Base-by-base conservation (phyloP, 352 stramenopile species). In the Thalassiosira mediterranea region DNA sequence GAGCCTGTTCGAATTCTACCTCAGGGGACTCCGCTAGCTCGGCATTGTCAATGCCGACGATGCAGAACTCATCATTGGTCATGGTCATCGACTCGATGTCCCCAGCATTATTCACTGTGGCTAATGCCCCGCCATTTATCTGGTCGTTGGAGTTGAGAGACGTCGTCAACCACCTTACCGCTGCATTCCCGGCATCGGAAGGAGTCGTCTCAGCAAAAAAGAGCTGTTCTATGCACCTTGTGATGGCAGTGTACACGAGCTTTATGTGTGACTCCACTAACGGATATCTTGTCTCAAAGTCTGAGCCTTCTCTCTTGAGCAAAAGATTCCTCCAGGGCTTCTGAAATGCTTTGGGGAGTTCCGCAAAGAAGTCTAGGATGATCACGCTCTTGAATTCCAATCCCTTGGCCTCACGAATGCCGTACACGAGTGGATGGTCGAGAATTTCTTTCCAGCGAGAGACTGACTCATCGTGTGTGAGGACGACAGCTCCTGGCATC, bases 311-410 rank as follows among this genome's bases (percentile, higher is more conserved):
- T 71, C 54, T 62, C 52, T 79, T 66, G 23, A 81, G 37, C 23
- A 88, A 54, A 17, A 89, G 28, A 26, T 81, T 38, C 21, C 70
- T 65, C 79, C 77, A 91, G 40, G 75, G 51, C 37, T 87, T 88
- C 44, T 89, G 79, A 1, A 76, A 23, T 34, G 60, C 38, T 29
- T 34, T 34, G 5, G 54, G 40, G 10, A 90, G 51, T 10, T 77
- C 59, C n/a, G 15, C n/a, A 54, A 91, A 91, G 46, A 91, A 90
- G 53, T 91, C 66, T 4, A 91, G 23, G 29, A 91, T 51, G 10
- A 91, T 81, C 4, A 91, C 83, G 52, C 25, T 74, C 17, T 78
- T 76, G 62, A 89, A 91, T 32, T 91, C 86, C 1, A 91, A 47
- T 19, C 86, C 86, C 57, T 91, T 90, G 1, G 76, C 59, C 38